Conservation (phyloP, 108 stramenopile genomes). For the Mayamaea pseudoterrestris region DNA sequence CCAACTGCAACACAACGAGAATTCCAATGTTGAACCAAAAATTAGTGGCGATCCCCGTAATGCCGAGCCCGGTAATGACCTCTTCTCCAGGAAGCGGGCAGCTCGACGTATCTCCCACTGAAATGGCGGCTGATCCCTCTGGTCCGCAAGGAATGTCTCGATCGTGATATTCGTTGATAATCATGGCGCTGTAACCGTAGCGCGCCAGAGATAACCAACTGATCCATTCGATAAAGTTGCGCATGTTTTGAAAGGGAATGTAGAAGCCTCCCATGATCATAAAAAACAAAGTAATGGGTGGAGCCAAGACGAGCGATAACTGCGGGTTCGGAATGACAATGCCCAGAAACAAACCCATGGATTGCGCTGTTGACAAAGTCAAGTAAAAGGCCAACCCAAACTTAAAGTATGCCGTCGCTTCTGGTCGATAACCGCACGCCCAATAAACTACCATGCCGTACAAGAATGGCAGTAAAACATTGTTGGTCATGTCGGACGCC, state of each 20-base stretch:
- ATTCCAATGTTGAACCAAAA: constrained; percentile 60
- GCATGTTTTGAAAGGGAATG: constrained; percentile 46
- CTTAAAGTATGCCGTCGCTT: constrained; percentile 30
- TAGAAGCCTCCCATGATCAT: constrained; percentile 72
- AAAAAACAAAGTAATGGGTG: constrained; percentile 49
- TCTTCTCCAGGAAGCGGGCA: constrained; percentile 55
- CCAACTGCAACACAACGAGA: constrained; percentile 27
- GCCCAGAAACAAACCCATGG: constrained; percentile 53
- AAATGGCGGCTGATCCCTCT: constrained; percentile 8
- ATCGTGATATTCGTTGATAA: constrained; percentile 60
- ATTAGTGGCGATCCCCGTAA: constrained; percentile 34
- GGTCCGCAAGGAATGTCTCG: constrained; percentile 36
- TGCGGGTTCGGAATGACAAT: constrained; percentile 38
- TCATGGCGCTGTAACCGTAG: constrained; percentile 60
- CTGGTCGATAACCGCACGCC: constrained; percentile 35
- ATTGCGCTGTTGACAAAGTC: constrained; percentile 53
- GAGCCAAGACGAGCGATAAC: constrained; percentile 51
- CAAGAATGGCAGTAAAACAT: constrained; percentile 36
- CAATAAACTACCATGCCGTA: constrained; percentile 55
- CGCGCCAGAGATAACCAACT: constrained; percentile 52
- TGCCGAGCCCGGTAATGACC: constrained; percentile 39
- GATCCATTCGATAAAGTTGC: constrained; percentile 38
- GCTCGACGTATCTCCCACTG: constrained; percentile 18
- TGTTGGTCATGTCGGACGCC: constrained; percentile 53
- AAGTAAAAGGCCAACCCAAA: constrained; percentile 47